Base-by-base conservation (phyloP, 495 filamentous ascomycete species). In the Saxophila tyrrhenica region DNA sequence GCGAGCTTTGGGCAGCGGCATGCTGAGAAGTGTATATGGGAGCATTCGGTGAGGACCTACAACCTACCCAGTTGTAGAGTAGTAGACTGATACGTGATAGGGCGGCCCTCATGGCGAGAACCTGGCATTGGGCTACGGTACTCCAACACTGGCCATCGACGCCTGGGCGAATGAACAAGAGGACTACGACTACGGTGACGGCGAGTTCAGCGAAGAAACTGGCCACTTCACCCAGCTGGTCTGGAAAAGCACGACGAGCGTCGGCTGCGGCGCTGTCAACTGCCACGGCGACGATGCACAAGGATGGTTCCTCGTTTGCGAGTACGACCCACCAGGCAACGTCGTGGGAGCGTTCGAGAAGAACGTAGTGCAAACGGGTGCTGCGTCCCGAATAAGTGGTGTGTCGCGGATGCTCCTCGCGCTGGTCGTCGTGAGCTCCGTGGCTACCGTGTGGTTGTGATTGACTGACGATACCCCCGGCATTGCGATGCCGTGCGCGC, bases 181-280 rank as follows among this genome's bases (percentile, higher is more conserved):
- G 0, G 25, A 68, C 5, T 91, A 89, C 60, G 64, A 87, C 56
- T 88, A 76, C 67, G 13, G 60, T 0, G 61, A 69, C 2, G 72
- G 76, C 0, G 74, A 71, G 0, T 89, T 85, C 64, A 69, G 56
- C 8, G 75, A 85, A 55, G 60, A 68, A 17, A 89, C 86, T n/a
- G 87, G 86, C 0, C 87, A 94, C 68, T 94, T 88, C 66, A 88
- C 87, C 23, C 86, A 90, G 72, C 65, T 94, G 42, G 86, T 91
- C 1, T 94, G 87, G 87, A 80, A 77, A 65, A 70, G 72, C 32
- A 89, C 85, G 10, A 82, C 67, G 19, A 67, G 74, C 43, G 78
- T 89, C 0, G 87, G 87, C 8, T 94, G 87, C 65, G 84, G 76
- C 35, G 68, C 75, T 42, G 67, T 72, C 51, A 65, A 79, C 53